A percentile compares a stretch with the other conserved stretches of the same genome.
phyloP scores from a whole-genome alignment of 768 basidiomycete genomes.

The Kondoa subrosea region DNA sequence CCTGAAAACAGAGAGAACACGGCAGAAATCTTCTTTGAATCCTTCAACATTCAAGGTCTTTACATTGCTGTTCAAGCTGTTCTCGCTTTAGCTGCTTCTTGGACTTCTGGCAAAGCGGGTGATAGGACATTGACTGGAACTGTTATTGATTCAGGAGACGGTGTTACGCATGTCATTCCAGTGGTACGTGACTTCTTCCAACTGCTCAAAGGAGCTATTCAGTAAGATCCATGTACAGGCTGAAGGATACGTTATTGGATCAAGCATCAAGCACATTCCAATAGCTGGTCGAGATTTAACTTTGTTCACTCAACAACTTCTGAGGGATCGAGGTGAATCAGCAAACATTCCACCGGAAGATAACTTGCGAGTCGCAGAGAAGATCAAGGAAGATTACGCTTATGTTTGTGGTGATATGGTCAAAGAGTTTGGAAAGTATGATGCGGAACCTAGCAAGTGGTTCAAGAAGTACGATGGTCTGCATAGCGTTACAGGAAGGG shows the following conservation, averaged over 20 bases:
- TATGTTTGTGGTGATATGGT: slow-evolving; percentile 99
- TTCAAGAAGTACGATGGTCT: slow-evolving; percentile 88
- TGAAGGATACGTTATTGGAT: slow-evolving; percentile 97
- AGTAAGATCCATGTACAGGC: slow-evolving; percentile 35
- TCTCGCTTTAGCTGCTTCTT: slow-evolving; percentile 89
- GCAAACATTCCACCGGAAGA: slow-evolving; percentile 83
- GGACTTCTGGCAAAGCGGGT: slow-evolving; percentile 75
- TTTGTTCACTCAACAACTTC: slow-evolving; percentile 83
- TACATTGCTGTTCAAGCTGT: slow-evolving; percentile 99
- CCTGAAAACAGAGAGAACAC: slow-evolving; percentile 99
- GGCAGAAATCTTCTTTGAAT: slow-evolving; percentile 99
- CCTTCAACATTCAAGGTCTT: slow-evolving; percentile 95
- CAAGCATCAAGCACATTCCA: slow-evolving; percentile 95
- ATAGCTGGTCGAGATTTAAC: slow-evolving; percentile 96
- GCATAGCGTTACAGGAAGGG: slow-evolving; percentile 78
- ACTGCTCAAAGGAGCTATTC: slow-evolving; percentile 2
- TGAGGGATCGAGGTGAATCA: slow-evolving; percentile 90
- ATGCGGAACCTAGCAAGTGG: slow-evolving; percentile 83
- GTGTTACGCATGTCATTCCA: slow-evolving; percentile 91
- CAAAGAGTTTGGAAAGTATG: slow-evolving; percentile 95
- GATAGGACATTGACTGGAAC: slow-evolving; percentile 44
- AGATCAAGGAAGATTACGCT: slow-evolving; percentile 93
- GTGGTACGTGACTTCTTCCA: slow-evolving; percentile 30
- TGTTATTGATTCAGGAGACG: slow-evolving; percentile 96
- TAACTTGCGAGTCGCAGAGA: slow-evolving; percentile 72